Conservation (phyloP, 176 grass and related monocot genomes). For the Eragrostis nindensis region DNA sequence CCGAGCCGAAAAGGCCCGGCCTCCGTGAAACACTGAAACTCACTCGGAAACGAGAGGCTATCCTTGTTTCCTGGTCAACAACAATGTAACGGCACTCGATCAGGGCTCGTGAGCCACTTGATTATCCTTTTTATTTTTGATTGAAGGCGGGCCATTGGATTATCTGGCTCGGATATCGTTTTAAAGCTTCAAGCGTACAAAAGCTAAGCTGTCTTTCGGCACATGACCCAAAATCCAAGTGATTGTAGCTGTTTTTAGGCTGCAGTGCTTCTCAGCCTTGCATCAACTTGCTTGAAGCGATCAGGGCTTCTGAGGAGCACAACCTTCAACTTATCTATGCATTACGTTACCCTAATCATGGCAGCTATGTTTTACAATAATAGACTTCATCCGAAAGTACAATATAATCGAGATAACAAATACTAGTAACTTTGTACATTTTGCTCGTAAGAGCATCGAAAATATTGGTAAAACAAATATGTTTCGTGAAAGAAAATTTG, state of each 20-base stretch:
- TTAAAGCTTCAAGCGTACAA: background rate
- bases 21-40: too few relatives aligned
- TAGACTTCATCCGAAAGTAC: too few relatives aligned
- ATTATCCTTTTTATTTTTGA: background rate
- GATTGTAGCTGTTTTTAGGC: too few relatives aligned
- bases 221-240: background rate
- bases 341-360: too few relatives aligned
- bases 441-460: background rate
- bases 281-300: too few relatives aligned
- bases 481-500: background rate
- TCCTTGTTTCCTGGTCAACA: background rate
- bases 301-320: too few relatives aligned
- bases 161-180: background rate
- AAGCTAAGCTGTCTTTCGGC: background rate
- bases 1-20: background rate
- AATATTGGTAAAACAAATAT: background rate
- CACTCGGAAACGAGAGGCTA: background rate
- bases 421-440: too few relatives aligned
- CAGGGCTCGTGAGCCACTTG: background rate
- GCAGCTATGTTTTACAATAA: too few relatives aligned
- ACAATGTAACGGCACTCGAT: background rate
- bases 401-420: too few relatives aligned
- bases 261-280: too few relatives aligned
- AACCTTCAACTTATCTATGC: too few relatives aligned
- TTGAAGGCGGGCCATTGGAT: background rate